Evolutionary conservation across 177 flowering plant genomes (phyloP), one percentile per base, ranked within the genome.

Genomic region (Tripterygium wilfordii): DNA sequence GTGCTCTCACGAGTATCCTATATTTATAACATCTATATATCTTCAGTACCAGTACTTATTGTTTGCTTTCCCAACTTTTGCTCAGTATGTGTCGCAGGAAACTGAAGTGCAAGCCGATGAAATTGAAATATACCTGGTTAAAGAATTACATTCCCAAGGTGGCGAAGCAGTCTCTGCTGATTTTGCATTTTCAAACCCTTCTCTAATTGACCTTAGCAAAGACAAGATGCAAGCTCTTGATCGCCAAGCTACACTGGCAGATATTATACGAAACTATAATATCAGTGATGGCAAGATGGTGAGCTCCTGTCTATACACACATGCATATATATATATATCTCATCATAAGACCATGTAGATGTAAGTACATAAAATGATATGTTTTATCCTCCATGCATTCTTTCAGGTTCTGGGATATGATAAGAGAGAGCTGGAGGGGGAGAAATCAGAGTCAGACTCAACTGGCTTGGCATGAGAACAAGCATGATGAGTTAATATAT

Each of bases 51-150:
- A 36, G n/a, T 36, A 20, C 3, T n/a, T 53, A 10, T 42, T 2
- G 7, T n/a, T 39, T 31, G 18, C 47, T 19, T 20, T 23, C 1
- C 45, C 16, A 9, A 33, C 31, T 44, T 27, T 42, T 48, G 44
- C n/a, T n/a, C 69, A 85, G 90, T 77, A 66, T 58, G 58, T 80
- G 36, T 78, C 95, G 48, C 64, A 51, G 42, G 76, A 80, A 54
- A 69, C 76, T 20, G 53, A 64, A 18, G 29, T 74, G 55, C 58
- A 66, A 65, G 71, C 78, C 1, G 63, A 66, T 25, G 82, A 82
- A 27, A 66, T 85, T 57, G 85, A 75, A 60, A 57, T 82, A 42
- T 43, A 75, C 47, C 42, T 65, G 42, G 67, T 65, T 1, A 71
- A 68, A 58, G 69, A 73, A 18, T 58, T 17, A 9, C 17, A 42